Evolutionary conservation across 345 rosid genomes (phyloP).

Genomic region (Syzygium aromaticum): DNA sequence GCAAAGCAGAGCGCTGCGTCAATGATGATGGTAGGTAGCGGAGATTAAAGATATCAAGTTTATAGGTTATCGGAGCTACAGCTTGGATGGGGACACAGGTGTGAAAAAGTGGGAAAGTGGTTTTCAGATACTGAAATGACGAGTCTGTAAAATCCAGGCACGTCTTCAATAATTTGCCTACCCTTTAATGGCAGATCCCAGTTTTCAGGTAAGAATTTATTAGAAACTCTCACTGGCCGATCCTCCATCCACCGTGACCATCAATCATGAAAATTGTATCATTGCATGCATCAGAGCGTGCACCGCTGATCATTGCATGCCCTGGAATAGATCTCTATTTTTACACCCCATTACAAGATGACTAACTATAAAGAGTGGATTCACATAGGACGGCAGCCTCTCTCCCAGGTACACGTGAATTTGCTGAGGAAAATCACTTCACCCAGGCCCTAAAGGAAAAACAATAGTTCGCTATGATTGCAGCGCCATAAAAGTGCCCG

Average conservation of each 20-base stretch:
- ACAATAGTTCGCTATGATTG: neutral
- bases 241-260: neutral
- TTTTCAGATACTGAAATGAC: neutral
- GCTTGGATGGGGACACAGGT: neutral
- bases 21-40: neutral
- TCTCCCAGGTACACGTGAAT: neutral
- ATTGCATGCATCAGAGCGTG: no score
- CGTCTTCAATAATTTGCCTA: neutral
- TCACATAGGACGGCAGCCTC: neutral
- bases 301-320: no score
- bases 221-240: neutral
- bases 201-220: neutral
- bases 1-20: no score
- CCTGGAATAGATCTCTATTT: neutral
- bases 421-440: neutral
- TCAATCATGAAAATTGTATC: no score
- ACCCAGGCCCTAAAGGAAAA: neutral
- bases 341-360: neutral
- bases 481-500: neutral
- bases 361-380: neutral
- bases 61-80: no score
- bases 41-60: no score
- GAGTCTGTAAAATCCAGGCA: neutral
- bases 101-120: neutral
- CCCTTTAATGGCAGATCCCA: neutral